Evolutionary conservation across 192 early-diverging fungal species (phyloP), one percentile per base, ranked within the genome.

Genomic region (Geranomyces michiganensis): DNA sequence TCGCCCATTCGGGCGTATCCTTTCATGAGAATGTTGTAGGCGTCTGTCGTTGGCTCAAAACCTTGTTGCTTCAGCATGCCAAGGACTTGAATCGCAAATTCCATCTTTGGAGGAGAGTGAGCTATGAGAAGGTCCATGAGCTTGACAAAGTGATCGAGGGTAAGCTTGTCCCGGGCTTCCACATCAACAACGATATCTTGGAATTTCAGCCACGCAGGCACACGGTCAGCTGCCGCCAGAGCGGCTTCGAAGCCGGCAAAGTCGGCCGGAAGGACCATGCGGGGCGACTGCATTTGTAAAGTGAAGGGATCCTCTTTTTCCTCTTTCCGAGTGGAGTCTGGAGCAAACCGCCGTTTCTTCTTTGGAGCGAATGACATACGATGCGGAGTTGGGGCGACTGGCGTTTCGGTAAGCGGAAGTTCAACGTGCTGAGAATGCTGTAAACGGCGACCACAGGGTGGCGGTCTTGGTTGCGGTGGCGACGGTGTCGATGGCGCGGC

Each of bases 101-200:
- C 65, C 36, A 77, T 48, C 31, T 74, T 70, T 9, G 79, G 79
- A 13, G 75, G 75, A 14, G 27, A 46, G 31, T 67, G 69, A 3
- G 49, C 17, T 5, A 45, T 43, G 19, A 77, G 44, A 19, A 76
- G 72, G 5, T 51, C 13, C 49, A 77, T 22, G n/a, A 81, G 41
- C 10, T 59, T 7, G 10, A 29, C 13, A 19, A 76, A 44, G 31
- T 81, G 79, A 1, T 60, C 27, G 17, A 27, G 3, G 1, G 31
- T 75, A 29, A 81, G 58, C 31, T 62, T 33, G 17, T 17, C 14
- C 8, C 68, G 61, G 14, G 61, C 69, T 12, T 10, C 33, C 14
- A 63, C 60, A 43, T 81, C 79, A 8, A 47, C 64, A 41, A 73
- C n/a, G 27, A 81, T 71, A 56, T 81, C 75, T 22, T 72, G 66